Base-by-base conservation (phyloP, 192 early-diverging fungal genomes). In the Gigaspora rosea region DNA sequence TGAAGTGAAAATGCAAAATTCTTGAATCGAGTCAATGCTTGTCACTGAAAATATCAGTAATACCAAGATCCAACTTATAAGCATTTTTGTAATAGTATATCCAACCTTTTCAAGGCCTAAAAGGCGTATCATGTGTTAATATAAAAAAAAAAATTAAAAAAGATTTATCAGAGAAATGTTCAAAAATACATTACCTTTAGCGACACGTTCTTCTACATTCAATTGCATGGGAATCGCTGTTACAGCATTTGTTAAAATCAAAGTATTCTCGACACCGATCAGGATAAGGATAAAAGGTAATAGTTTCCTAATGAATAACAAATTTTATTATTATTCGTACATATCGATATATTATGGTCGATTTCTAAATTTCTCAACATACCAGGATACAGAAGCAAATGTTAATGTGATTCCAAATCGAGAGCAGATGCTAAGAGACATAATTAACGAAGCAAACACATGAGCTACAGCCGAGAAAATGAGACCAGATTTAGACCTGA, bases 231-330 rank as follows among this genome's bases (percentile, higher is more conserved):
- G 89, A 52, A 90, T 90, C 32, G 83, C 84, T 1, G 93, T 88
- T 5, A 94, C 89, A 12, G 91, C 90, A 52, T 92, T 91, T 8
- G 92, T 92, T 51, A 95, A 66, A 11, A 90, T 85, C 76, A 89
- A 90, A 27, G 93, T 88, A 56, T 95, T 95, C 74, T 95, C 94
- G 3, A 95, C 83, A 0, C 91, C 90, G n/a, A 91, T 85, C 2
- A 90, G 84, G 75, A 90, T 90, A 62, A 91, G 84, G 36, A 94
- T 82, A 49, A 93, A 89, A 5, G 91, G 88, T 27, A 68, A 68
- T 18, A 68, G 20, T 13, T 48, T 46, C 66, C 66, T 68, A 48
- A 8, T 11, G 6, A 8, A 9, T 8, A 22, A 46, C 46, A 18
- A 49, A 49, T 2, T 35, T 49, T 50, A 68, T 22, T 22, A 47